A percentile compares a stretch with the other conserved stretches of the same genome.
Evolutionary conservation across 2,329 filamentous ascomycete species (phyloP).

Genomic region (Ceratocystis papillata): DNA sequence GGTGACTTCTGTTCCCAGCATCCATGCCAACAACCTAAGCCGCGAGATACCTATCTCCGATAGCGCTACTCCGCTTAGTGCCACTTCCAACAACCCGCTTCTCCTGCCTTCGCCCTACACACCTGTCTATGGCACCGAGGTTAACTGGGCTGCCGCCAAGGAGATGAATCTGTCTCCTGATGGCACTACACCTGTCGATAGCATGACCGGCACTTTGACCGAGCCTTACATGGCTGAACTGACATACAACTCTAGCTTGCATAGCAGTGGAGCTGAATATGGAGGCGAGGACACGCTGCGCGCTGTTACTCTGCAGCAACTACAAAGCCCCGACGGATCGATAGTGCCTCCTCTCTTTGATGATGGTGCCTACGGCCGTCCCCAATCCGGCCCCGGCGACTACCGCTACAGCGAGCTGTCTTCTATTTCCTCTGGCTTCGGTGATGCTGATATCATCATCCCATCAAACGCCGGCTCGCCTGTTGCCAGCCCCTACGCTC

Average conservation of each 20-base stretch:
- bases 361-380: neutral
- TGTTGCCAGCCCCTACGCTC: conserved; percentile 24
- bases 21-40: neutral
- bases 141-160: conserved; percentile 15
- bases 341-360: neutral
- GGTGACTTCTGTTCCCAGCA: neutral
- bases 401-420: conserved; percentile 35
- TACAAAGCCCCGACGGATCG: conserved; percentile 5
- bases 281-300: conserved; percentile 23
- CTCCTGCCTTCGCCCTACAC: conserved; percentile 13
- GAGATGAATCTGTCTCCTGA: conserved; percentile 2
- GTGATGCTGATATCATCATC: conserved; percentile 49
- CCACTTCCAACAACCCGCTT: conserved; percentile 1
- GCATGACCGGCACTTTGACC: conserved; percentile 9
- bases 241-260: conserved; percentile 16
- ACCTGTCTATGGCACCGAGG: conserved; percentile 1
- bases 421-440: conserved; percentile 54
- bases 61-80: conserved; percentile 1
- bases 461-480: conserved; percentile 29
- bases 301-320: neutral
- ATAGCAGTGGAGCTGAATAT: conserved; percentile 18
- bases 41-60: neutral
- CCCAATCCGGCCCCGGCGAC: conserved; percentile 8
- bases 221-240: conserved; percentile 20
- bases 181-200: neutral